Percentiles rank a stretch among this genome's conserved stretches.
phyloP scores from a whole-genome alignment of 2,329 filamentous ascomycete genomes.

The Coniochaeta sp. region DNA sequence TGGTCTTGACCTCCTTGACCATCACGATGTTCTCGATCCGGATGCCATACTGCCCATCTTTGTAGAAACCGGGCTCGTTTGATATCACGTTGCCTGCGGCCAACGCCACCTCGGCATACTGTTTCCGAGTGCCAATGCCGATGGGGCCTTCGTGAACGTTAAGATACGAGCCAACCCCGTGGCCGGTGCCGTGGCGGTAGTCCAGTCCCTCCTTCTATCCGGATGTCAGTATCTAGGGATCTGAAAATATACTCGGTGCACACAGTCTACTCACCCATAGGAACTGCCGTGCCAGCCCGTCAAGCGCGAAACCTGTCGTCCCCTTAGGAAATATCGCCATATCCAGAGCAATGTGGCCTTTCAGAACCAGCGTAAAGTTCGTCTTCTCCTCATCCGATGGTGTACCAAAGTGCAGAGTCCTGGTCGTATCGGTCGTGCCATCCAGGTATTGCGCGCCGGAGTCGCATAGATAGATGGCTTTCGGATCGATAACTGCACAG shows the following conservation, averaged over 20 bases:
- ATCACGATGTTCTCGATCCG: constrained; percentile 95
- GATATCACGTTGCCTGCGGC: constrained; percentile 92
- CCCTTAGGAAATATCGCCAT: constrained; percentile 87
- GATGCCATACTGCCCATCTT: constrained; percentile 90
- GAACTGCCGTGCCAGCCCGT: constrained; percentile 80
- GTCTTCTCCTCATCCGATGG: constrained; percentile 79
- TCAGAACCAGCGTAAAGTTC: constrained; percentile 88
- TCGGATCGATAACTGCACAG: constrained; percentile 78
- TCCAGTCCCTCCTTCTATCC: constrained; percentile 70
- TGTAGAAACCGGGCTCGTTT: constrained; percentile 94
- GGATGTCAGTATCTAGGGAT: constrained; percentile 4
- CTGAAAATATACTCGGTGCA: constrained; percentile 13
- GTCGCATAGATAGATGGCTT: constrained; percentile 87
- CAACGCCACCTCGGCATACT: constrained; percentile 85
- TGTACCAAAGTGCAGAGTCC: constrained; percentile 84
- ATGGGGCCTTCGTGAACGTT: constrained; percentile 98
- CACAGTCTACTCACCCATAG: constrained; percentile 61
- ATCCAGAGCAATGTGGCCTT: constrained; percentile 87
- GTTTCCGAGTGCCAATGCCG: constrained; percentile 85
- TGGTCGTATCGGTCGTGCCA: constrained; percentile 91
- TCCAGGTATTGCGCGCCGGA: constrained; percentile 95
- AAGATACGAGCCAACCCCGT: constrained; percentile 89
- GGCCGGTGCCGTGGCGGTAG: constrained; percentile 92
- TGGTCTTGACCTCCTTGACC: constrained; percentile 81
- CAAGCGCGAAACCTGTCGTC: constrained; percentile 87